These are phyloP conservation scores for Groenewaldozyma auringiensis DNA, from an alignment of 1,139 yeast genomes.

Conservation along the genomic window DNA sequence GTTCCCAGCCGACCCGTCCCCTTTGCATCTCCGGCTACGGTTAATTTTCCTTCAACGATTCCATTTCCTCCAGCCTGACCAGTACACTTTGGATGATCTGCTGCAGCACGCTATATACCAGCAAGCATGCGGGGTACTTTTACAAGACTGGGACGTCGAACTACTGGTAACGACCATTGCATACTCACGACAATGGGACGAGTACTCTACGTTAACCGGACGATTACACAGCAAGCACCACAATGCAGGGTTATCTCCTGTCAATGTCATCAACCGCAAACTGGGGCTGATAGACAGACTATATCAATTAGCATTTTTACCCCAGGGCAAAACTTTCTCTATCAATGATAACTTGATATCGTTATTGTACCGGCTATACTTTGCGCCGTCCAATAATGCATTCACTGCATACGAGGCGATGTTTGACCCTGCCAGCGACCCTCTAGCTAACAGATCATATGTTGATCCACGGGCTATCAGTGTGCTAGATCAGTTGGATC, in stretches of 20 bases:
- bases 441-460: not conserved
- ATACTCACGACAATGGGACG: constrained; percentile 20
- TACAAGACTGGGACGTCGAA: constrained; percentile 27
- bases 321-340: constrained; percentile 23
- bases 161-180: constrained; percentile 26
- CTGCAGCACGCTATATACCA: constrained; percentile 24
- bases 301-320: constrained; percentile 24
- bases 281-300: constrained; percentile 23
- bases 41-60: constrained; percentile 36
- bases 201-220: constrained; percentile 2
- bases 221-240: not conserved
- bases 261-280: constrained; percentile 14
- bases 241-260: constrained; percentile 2
- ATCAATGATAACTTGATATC: constrained; percentile 20
- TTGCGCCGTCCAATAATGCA: constrained; percentile 15
- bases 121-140: constrained; percentile 28
- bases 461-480: not conserved
- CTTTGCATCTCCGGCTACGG: constrained; percentile 32
- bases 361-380: constrained; percentile 26
- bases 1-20: constrained; percentile 28
- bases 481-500: constrained; percentile 19
- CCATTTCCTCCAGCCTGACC: constrained; percentile 35
- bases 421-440: constrained; percentile 16
- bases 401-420: constrained; percentile 21
- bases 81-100: constrained; percentile 24